A percentile compares a stretch with the other conserved stretches of the same genome.
phyloP scores from a whole-genome alignment of 2,329 filamentous ascomycete species.

The Aspergillus pseudoterreus region DNA sequence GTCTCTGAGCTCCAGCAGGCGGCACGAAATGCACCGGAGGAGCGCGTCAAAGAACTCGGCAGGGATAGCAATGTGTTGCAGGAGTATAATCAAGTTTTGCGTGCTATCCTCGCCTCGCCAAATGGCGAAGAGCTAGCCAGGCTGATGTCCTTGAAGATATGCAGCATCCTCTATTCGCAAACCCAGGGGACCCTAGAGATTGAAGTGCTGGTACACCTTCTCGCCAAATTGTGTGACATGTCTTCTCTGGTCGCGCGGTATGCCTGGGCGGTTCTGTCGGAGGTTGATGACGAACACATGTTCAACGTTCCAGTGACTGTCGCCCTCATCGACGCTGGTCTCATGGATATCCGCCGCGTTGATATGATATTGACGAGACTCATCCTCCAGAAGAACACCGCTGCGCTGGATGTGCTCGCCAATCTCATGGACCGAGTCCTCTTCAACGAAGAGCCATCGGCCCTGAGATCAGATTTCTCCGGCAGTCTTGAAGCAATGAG shows the following conservation, averaged over 20 bases:
- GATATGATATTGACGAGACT: conserved; percentile 71
- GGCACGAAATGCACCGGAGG: conserved; percentile 55
- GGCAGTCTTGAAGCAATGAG: conserved; percentile 77
- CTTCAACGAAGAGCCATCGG: conserved; percentile 71
- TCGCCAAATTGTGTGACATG: conserved; percentile 59
- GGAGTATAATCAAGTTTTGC: conserved; percentile 56
- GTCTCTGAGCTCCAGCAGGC: conserved; percentile 56
- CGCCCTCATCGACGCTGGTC: conserved; percentile 55
- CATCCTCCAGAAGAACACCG: conserved; percentile 65
- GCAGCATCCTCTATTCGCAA: conserved; percentile 54
- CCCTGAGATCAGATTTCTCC: conserved; percentile 80
- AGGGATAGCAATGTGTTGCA: conserved; percentile 54
- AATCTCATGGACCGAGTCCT: conserved; percentile 75
- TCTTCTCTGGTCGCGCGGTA: conserved; percentile 56
- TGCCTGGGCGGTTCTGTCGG: conserved; percentile 46
- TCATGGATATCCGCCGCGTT: conserved; percentile 62
- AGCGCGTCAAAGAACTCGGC: conserved; percentile 55
- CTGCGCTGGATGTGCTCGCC: conserved; percentile 74
- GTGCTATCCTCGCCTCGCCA: conserved; percentile 50
- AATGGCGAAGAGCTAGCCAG: conserved; percentile 56
- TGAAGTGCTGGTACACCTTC: conserved; percentile 59
- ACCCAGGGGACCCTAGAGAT: conserved; percentile 55
- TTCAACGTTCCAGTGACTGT: conserved; percentile 61
- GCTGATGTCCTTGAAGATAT: conserved; percentile 54
- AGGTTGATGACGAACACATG: conserved; percentile 57